These are phyloP conservation scores for Rhodotorula sp. DNA, from an alignment of 1,284 basidiomycete genomes.

Conservation along the genomic window DNA sequence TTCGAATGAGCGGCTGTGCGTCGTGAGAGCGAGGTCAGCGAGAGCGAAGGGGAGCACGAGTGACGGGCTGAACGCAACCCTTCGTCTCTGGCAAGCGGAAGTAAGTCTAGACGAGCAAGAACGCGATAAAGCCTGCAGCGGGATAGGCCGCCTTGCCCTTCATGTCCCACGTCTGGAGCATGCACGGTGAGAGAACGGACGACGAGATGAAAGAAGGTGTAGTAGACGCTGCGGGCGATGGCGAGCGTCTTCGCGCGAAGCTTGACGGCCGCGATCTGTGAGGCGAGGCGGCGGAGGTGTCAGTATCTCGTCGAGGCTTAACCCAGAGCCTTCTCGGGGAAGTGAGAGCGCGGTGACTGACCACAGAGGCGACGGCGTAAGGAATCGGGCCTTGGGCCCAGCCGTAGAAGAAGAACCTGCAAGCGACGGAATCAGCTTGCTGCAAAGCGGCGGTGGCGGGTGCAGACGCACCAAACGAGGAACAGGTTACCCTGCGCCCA, in stretches of 20 bases:
- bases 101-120: slow-evolving; percentile 47
- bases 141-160: slow-evolving; percentile 42
- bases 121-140: background rate
- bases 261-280: slow-evolving; percentile 1
- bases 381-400: slow-evolving; percentile 50
- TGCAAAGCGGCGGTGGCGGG: background rate
- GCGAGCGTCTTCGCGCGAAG: slow-evolving; percentile 56
- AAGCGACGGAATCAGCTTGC: no score
- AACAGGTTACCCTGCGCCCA: slow-evolving; percentile 52
- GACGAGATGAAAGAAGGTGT: slow-evolving; percentile 48
- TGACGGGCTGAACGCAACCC: slow-evolving; percentile 28
- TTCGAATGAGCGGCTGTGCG: slow-evolving; percentile 1
- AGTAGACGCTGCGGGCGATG: slow-evolving; percentile 53
- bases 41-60: no score
- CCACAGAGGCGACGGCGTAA: slow-evolving; percentile 53
- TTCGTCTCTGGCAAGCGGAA: slow-evolving; percentile 50
- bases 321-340: background rate
- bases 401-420: slow-evolving; percentile 50
- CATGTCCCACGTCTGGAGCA: slow-evolving; percentile 47
- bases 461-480: slow-evolving; percentile 50
- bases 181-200: slow-evolving; percentile 51
- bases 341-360: slow-evolving; percentile 41
- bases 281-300: slow-evolving; percentile 42
- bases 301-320: slow-evolving; percentile 15
- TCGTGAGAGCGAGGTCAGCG: background rate